A percentile compares a stretch with the other conserved stretches of the same genome.
Evolutionary conservation across 2,329 filamentous ascomycete species (phyloP).

Genomic region (Pochonia chlamydosporia): DNA sequence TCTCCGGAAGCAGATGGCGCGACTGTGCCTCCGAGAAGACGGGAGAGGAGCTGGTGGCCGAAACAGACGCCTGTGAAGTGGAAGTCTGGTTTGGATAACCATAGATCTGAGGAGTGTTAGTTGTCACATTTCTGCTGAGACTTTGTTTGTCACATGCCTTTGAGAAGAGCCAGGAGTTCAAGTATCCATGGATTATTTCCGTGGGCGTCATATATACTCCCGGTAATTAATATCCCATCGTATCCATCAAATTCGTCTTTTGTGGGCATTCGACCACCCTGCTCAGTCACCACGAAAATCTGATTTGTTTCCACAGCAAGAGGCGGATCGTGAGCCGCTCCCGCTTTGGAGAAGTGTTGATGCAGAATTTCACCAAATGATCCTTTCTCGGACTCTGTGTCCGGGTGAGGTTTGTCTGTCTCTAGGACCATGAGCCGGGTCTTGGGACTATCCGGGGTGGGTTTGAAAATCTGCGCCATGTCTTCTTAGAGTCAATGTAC

Average conservation of each 20-base stretch:
- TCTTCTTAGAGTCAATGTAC: background rate
- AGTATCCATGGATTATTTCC: conserved; percentile 69
- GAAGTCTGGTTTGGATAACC: conserved; percentile 43
- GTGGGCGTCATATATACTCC: conserved; percentile 64
- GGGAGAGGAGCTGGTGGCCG: conserved; percentile 72
- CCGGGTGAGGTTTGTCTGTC: conserved; percentile 49
- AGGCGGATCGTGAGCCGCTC: conserved; percentile 44
- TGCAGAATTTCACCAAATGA: conserved; percentile 50
- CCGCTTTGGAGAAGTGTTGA: conserved; percentile 43
- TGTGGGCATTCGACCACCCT: conserved; percentile 40
- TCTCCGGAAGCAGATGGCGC: conserved; percentile 54
- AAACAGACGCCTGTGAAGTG: conserved; percentile 72
- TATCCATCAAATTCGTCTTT: conserved; percentile 51
- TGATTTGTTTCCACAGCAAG: conserved; percentile 49
- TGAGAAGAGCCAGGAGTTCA: conserved; percentile 55
- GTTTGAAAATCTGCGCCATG: conserved; percentile 22
- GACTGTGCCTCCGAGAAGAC: conserved; percentile 64
- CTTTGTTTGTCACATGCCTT: conserved; percentile 32
- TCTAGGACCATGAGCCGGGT: conserved; percentile 48
- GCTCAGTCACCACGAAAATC: conserved; percentile 46
- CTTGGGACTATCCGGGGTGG: conserved; percentile 17
- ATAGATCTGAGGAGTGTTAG: conserved; percentile 35
- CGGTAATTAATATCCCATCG: conserved; percentile 70
- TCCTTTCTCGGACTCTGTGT: conserved; percentile 42
- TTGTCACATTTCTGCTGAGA: too few relatives aligned